Evolutionary conservation across 352 stramenopile species (phyloP).

Genomic region (Peronospora tabacina): DNA sequence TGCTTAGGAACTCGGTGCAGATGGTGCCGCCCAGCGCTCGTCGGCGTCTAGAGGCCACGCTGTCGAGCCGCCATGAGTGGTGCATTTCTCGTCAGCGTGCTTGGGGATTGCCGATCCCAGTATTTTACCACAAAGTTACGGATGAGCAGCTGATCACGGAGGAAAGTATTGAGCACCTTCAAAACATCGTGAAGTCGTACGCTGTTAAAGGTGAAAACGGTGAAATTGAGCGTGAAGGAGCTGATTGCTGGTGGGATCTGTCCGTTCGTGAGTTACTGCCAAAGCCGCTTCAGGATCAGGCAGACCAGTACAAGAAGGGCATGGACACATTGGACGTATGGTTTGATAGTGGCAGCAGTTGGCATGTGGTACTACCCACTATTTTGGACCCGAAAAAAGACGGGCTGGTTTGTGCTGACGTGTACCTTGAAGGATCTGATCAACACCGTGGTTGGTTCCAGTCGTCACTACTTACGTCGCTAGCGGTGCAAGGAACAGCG

Average conservation of each 20-base stretch:
- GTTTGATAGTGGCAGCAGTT: slow-evolving; percentile 94
- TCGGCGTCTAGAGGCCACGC: slow-evolving; percentile 79
- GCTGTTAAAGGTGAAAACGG: slow-evolving; percentile 21
- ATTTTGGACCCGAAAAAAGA: slow-evolving; percentile 40
- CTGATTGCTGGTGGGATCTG: slow-evolving; percentile 95
- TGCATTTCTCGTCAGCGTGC: slow-evolving; percentile 97
- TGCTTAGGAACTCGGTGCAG: slow-evolving; percentile 67
- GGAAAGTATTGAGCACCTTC: slow-evolving; percentile 86
- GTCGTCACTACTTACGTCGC: slow-evolving; percentile 92
- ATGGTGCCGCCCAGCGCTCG: slow-evolving; percentile 88
- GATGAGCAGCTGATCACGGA: slow-evolving; percentile 88
- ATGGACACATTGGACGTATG: slow-evolving; percentile 99
- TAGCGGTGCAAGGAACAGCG: slow-evolving; percentile 67
- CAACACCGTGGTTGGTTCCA: slow-evolving; percentile 99
- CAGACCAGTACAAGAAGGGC: slow-evolving; percentile 90
- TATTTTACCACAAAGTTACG: slow-evolving; percentile 93
- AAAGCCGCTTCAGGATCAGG: slow-evolving; percentile 44
- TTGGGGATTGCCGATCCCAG: slow-evolving; percentile 97
- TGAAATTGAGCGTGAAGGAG: slow-evolving; percentile 73
- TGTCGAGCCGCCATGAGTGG: slow-evolving; percentile 91
- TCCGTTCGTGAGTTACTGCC: slow-evolving; percentile 63
- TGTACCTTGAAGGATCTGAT: slow-evolving; percentile 97
- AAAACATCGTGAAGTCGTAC: slow-evolving; percentile 47
- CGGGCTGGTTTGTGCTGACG: slow-evolving; percentile 80
- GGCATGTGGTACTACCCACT: slow-evolving; percentile 50